A percentile compares a stretch with the other conserved stretches of the same genome.
These are phyloP conservation scores for Ganoderma leucocontextum DNA, from an alignment of 1,284 basidiomycete species.

Conservation along the genomic window DNA sequence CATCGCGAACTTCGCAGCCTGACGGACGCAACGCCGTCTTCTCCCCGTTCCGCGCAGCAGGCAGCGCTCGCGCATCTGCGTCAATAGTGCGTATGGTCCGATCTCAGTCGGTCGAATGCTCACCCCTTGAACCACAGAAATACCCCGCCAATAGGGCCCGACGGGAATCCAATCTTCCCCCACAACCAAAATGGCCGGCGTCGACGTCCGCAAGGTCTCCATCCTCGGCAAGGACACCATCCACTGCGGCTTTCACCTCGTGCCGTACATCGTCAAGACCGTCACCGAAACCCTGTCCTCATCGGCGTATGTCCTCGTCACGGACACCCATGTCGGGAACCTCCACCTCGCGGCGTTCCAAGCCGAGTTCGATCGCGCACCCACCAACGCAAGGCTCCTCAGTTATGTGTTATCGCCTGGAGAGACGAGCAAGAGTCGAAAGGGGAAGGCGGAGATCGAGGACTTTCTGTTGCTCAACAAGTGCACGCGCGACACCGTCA, in stretches of 20 bases:
- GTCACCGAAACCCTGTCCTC: conserved; percentile 81
- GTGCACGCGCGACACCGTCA: conserved; percentile 93
- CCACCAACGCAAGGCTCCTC: conserved; percentile 72
- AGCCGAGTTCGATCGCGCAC: conserved; percentile 63
- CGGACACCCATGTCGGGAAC: conserved; percentile 88
- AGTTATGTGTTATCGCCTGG: conserved; percentile 88
- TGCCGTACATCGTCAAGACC: conserved; percentile 84
- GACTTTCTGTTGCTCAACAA: conserved; percentile 91
- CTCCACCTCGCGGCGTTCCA: conserved; percentile 80
- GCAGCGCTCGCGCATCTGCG: not conserved
- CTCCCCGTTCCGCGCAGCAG: not conserved
- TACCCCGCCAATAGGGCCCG: conserved; percentile 8
- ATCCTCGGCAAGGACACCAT: conserved; percentile 91
- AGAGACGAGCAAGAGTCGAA: conserved; percentile 91
- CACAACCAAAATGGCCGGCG: conserved; percentile 36
- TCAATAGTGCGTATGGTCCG: not conserved
- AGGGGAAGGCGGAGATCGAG: conserved; percentile 94
- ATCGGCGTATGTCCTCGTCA: conserved; percentile 93
- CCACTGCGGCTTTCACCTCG: conserved; percentile 91
- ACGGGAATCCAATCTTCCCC: conserved; percentile 1
- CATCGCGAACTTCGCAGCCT: not conserved
- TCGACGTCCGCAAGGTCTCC: conserved; percentile 72
- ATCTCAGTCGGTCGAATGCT: conserved; percentile 9
- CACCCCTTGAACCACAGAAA: conserved; percentile 7
- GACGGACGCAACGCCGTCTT: not conserved